Conservation (phyloP, 2,329 filamentous ascomycete genomes). For the Hansfordia pulvinata region DNA sequence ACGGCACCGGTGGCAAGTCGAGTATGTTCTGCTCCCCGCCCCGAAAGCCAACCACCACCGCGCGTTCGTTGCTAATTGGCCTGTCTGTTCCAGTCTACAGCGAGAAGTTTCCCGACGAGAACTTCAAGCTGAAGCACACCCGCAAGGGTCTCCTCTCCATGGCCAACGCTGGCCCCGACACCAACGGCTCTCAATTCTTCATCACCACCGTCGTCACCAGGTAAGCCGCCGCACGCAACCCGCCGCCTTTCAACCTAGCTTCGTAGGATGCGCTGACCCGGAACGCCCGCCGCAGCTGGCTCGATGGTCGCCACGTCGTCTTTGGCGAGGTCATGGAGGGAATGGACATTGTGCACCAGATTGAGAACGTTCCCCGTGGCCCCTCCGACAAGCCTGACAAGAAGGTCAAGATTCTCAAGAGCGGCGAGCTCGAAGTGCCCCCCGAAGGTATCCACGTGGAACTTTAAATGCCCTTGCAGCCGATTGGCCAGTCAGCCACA, state of each 20-base stretch:
- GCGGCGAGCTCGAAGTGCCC: conserved; percentile 71
- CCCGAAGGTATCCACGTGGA: conserved; percentile 89
- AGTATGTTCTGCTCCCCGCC: conserved; percentile 44
- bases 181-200: conserved; percentile 85
- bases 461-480: conserved; percentile 43
- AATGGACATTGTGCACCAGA: conserved; percentile 66
- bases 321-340: conserved; percentile 84
- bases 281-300: conserved; percentile 40
- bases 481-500: conserved; percentile 9
- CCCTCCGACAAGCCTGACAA: conserved; percentile 54
- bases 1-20: conserved; percentile 76
- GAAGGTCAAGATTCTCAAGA: conserved; percentile 66
- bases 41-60: not conserved
- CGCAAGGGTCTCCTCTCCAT: conserved; percentile 75
- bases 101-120: conserved; percentile 74
- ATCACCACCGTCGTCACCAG: conserved; percentile 72
- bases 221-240: conserved; percentile 28
- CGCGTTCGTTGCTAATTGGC: not conserved
- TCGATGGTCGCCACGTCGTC: conserved; percentile 74
- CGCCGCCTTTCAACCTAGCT: conserved; percentile 3
- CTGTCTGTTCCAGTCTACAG: conserved; percentile 51
- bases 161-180: conserved; percentile 76
- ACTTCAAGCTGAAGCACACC: conserved; percentile 90
- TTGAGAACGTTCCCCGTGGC: conserved; percentile 57
- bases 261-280: conserved; percentile 2